phyloP scores from a whole-genome alignment of 2,329 filamentous ascomycete species.

The Fusarium camptoceras region DNA sequence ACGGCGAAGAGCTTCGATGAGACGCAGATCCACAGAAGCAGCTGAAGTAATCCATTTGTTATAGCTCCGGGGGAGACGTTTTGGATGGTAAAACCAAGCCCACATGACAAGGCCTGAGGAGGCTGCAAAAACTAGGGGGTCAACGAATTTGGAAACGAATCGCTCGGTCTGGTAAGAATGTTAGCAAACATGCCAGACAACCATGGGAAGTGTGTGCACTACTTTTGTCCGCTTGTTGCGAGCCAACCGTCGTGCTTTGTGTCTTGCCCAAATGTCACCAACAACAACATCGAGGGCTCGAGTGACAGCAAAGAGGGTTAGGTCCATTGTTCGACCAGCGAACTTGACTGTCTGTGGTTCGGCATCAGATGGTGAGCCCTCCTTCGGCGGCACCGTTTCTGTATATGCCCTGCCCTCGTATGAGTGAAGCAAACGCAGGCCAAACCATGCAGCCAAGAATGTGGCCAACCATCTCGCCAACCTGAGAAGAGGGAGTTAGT shows the following conservation, averaged over 20 bases:
- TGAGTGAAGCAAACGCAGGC: constrained; percentile 68
- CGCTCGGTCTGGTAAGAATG: constrained; percentile 47
- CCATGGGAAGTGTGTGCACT: constrained; percentile 14
- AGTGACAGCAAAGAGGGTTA: constrained; percentile 81
- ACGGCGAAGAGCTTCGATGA: constrained; percentile 79
- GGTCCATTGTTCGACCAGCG: constrained; percentile 81
- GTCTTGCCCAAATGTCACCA: constrained; percentile 71
- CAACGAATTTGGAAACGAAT: constrained; percentile 58
- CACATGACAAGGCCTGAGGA: constrained; percentile 86
- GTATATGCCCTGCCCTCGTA: constrained; percentile 61
- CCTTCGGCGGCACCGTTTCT: constrained; percentile 52
- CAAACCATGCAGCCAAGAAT: constrained; percentile 69
- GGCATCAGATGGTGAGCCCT: constrained; percentile 43
- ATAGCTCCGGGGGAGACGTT: constrained; percentile 77
- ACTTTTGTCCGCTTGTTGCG: constrained; percentile 62
- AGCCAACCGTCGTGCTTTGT: constrained; percentile 58
- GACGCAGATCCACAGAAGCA: constrained; percentile 78
- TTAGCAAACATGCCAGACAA: constrained; percentile 24
- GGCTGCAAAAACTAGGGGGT: constrained; percentile 76
- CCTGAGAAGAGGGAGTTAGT: constrained; percentile 51
- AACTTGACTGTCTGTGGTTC: constrained; percentile 46
- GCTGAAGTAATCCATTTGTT: constrained; percentile 84
- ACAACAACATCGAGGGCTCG: constrained; percentile 79
- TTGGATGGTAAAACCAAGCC: constrained; percentile 84
- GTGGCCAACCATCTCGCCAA: constrained; percentile 68